Percentiles rank a stretch among this genome's conserved stretches.
Conservation (phyloP, 352 stramenopile species). For the Phytophthora syringae region DNA sequence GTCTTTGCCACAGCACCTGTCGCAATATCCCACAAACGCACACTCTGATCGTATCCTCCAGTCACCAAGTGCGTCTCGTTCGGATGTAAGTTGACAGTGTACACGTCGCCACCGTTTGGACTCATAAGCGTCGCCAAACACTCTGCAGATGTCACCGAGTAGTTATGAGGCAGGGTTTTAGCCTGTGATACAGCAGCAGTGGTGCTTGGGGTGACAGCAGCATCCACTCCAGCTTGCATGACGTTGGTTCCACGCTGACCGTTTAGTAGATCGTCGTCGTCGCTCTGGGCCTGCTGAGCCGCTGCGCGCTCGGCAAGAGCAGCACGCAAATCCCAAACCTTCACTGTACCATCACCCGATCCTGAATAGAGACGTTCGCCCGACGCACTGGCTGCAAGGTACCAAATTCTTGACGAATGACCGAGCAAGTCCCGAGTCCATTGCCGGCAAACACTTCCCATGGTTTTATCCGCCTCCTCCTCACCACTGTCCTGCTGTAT, state of each 20-base stretch:
- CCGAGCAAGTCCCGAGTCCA: constrained; percentile 72
- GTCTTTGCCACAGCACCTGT: constrained; percentile 78
- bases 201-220: constrained; percentile 16
- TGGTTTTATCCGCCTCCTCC: constrained; percentile 25
- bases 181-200: constrained; percentile 28
- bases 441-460: constrained; percentile 58
- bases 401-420: constrained; percentile 88
- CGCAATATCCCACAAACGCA: constrained; percentile 85
- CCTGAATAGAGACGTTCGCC: constrained; percentile 79
- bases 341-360: constrained; percentile 85
- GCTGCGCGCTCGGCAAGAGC: constrained; percentile 49
- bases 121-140: constrained; percentile 63
- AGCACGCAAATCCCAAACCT: constrained; percentile 85
- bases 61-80: constrained; percentile 89
- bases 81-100: constrained; percentile 86
- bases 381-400: constrained; percentile 66
- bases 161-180: constrained; percentile 40
- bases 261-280: constrained; percentile 43
- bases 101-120: constrained; percentile 75
- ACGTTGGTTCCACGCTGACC: constrained; percentile 38
- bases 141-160: constrained; percentile 50
- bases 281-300: constrained; percentile 42
- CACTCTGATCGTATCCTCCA: constrained; percentile 87
- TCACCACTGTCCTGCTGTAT: constrained; percentile 30
- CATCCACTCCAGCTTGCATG: constrained; percentile 35